Conservation (phyloP, 2,329 filamentous ascomycete genomes). For the Rhytidhysteron rufulum region DNA sequence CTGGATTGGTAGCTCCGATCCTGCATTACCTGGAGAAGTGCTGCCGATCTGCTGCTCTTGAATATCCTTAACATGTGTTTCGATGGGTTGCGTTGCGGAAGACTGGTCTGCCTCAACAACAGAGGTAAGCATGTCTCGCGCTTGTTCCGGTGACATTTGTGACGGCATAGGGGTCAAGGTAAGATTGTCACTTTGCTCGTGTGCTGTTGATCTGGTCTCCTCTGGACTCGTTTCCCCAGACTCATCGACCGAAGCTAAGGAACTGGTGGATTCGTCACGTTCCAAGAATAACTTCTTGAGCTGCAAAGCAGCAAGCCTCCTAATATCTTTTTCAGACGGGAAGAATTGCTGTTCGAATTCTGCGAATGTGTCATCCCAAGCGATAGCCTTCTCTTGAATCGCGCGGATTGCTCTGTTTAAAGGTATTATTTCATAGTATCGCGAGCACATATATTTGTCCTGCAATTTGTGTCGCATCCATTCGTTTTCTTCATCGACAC, state of each 20-base stretch:
- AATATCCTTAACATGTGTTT: conserved; percentile 5
- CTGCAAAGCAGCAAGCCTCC: conserved; percentile 85
- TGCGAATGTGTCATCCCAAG: conserved; percentile 87
- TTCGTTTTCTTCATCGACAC: conserved; percentile 78
- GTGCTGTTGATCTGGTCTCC: conserved; percentile 16
- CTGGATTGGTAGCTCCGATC: conserved; percentile 20
- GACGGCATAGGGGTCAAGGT: conserved; percentile 32
- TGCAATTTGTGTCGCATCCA: conserved; percentile 74
- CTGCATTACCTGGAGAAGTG: conserved; percentile 7
- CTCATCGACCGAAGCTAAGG: conserved; percentile 67
- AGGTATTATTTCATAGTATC: conserved; percentile 95
- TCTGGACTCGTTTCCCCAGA: conserved; percentile 46
- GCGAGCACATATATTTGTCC: conserved; percentile 85
- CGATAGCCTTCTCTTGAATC: conserved; percentile 87
- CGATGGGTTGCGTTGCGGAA: conserved; percentile 5
- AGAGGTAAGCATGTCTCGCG: conserved; percentile 60
- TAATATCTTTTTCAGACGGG: conserved; percentile 91
- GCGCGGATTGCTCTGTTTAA: conserved; percentile 84
- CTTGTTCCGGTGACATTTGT: conserved; percentile 56
- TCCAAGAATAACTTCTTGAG: conserved; percentile 94
- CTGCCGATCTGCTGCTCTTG: conserved; percentile 4
- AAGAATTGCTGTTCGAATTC: conserved; percentile 93
- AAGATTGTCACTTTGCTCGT: conserved; percentile 27
- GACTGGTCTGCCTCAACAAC: conserved; percentile 61
- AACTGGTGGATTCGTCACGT: conserved; percentile 73